These are phyloP conservation scores for Trypanosoma scelopori DNA, from an alignment of 208 protist genomes.

Conservation along the genomic window DNA sequence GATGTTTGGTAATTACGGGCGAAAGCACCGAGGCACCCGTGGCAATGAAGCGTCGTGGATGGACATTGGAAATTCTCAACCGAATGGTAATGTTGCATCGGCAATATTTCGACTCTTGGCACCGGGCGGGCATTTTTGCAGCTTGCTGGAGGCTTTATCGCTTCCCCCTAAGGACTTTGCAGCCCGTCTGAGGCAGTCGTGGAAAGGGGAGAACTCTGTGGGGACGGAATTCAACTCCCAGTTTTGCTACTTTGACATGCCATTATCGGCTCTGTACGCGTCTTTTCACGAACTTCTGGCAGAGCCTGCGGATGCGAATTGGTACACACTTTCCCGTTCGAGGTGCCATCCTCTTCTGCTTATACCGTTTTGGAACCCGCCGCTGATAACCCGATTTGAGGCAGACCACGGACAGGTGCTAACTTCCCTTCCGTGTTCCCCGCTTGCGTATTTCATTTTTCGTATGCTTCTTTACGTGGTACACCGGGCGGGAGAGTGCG, in stretches of 20 bases:
- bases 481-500: slow-evolving; percentile 24
- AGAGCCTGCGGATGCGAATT: slow-evolving; percentile 50
- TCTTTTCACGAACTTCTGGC: slow-evolving; percentile 59
- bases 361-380: slow-evolving; percentile 82
- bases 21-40: slow-evolving; percentile 12
- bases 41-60: slow-evolving; percentile 55
- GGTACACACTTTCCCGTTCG: slow-evolving; percentile 50
- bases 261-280: slow-evolving; percentile 51
- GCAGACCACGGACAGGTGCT: slow-evolving; percentile 48
- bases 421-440: slow-evolving; percentile 73
- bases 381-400: slow-evolving; percentile 70
- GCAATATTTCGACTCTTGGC: slow-evolving; percentile 62
- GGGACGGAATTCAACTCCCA: slow-evolving; percentile 23
- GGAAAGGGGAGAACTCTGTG: slow-evolving; percentile 36
- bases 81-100: slow-evolving; percentile 51
- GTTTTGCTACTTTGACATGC: slow-evolving; percentile 49
- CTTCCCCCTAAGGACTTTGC: slow-evolving; percentile 50
- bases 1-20: slow-evolving; percentile 53
- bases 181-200: slow-evolving; percentile 40
- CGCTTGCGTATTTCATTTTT: slow-evolving; percentile 75
- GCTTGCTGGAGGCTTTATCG: slow-evolving; percentile 68
- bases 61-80: slow-evolving; percentile 66
- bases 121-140: slow-evolving; percentile 59
- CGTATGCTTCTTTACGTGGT: slow-evolving; percentile 61
- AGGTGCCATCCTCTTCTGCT: slow-evolving; percentile 55